Base-by-base conservation (phyloP, 2,329 filamentous ascomycete genomes). In the Aphanocladium album region DNA sequence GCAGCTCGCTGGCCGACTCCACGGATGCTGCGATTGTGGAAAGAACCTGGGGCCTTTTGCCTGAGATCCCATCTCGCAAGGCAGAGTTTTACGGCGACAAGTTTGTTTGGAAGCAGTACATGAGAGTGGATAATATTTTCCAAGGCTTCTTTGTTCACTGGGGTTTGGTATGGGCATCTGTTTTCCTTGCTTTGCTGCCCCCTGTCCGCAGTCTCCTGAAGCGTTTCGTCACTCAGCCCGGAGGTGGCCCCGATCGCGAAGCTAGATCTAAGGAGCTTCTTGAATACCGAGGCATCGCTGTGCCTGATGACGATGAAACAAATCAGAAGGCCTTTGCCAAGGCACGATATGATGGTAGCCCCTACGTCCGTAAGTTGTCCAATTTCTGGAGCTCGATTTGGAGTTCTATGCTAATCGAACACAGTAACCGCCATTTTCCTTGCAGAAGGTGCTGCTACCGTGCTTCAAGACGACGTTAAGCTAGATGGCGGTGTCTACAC, bases 401-500 rank as follows among this genome's bases (percentile, higher is more conserved):
- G 21, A 51, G 17, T 47, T 17, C 47, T 23, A 35, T 43, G n/a
- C n/a, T 53, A 19, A 56, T 17, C n/a, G 55, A 19, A 60, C 33
- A 51, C 56, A 88, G 85, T 90, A 56, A 91, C 89, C 4, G 89
- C 81, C 0, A 68, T 86, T 19, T 78, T 88, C 30, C 69, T 90
- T 16, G 80, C 82, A 2, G 80, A 91, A 67, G 89, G 82, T 14
- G 89, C 88, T 4, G 74, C 83, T 43, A 85, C 85, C 0, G 76
- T 93, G 35, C 74, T 91, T 17, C 79, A 88, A 61, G 86, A 89
- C 43, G 80, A 86, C 16, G 74, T 84, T 14, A 72, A 79, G 39
- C 74, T 90, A 14, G 79, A 78, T 1, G 89, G 89, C 19, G 89
- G 89, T 2, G 76, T 91, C 25, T 83, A 89, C 63, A 93, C 90